Base-by-base conservation (phyloP, 2,329 filamentous ascomycete genomes). In the Venturia nashicola region DNA sequence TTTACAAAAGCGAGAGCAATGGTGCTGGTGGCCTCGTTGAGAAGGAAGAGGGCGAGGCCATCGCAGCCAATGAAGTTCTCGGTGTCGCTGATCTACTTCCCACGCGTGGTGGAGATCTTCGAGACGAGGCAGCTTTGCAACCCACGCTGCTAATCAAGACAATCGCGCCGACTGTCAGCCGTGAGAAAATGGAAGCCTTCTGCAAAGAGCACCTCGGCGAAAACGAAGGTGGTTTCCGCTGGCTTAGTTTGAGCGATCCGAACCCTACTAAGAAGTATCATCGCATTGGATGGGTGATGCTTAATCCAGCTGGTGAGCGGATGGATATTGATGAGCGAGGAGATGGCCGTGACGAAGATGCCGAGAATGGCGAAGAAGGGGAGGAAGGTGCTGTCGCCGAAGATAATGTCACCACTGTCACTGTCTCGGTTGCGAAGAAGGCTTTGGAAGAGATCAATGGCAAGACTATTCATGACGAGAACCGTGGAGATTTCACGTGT, bases 251-350 rank as follows among this genome's bases (percentile, higher is more conserved):
- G 61, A 97, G 92, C 68, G 94, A 99, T 70, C 94, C 94, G 0
- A 99, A 99, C 72, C 94, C 94, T 1, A 88, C 91, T 71, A 99
- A 99, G 78, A 89, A 96, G 67, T 99, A 92, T 71, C 94, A 99
- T 73, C 88, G 94, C 27, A 97, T 99, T 75, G 94, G 94, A 27
- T 99, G 95, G 93, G 95, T 99, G 66, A 94, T 97, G 83, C 82
- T 99, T 11, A 89, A 97, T 71, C 88, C 91, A 18, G 85, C 85
- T 16, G 81, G 88, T 0, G 80, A 82, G 27, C 77, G 82, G 6
- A 79, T 83, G 59, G 81, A 86, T 14, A 46, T 36, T 14, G 78
- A 86, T 65, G 90, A 95, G 69, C 82, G 87, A 66, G 81, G 83
- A n/a, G 89, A 94, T 68, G 83, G 83, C 14, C 86, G 88, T 67